phyloP scores from a whole-genome alignment of 257 asterid species.

The Prunella vulgaris region DNA sequence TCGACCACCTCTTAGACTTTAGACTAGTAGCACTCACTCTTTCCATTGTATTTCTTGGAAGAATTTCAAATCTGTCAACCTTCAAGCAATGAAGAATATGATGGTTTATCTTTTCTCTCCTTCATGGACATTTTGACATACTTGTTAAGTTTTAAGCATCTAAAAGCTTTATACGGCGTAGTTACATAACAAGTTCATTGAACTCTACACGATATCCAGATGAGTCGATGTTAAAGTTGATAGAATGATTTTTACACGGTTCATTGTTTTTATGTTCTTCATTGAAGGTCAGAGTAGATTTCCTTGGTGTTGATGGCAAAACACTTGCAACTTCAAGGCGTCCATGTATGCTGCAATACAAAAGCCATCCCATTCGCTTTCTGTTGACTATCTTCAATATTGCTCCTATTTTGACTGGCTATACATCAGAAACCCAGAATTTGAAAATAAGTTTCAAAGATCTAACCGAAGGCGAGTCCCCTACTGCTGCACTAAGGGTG shows the following conservation, averaged over 20 bases:
- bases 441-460: conserved; percentile 48
- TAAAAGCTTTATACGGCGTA: not conserved
- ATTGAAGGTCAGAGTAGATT: conserved; percentile 71
- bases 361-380: conserved; percentile 65
- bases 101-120: not conserved
- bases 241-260: not conserved
- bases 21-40: not conserved
- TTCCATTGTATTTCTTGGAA: not conserved
- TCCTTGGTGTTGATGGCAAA: conserved; percentile 55
- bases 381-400: conserved; percentile 57
- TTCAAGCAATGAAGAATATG: not conserved
- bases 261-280: not conserved
- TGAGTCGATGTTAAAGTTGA: not conserved
- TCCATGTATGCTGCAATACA: conserved; percentile 72
- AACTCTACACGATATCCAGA: not conserved
- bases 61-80: not conserved
- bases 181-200: not conserved
- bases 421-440: conserved; percentile 69
- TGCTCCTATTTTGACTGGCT: conserved; percentile 69
- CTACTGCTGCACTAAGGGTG: conserved; percentile 69
- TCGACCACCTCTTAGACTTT: not conserved
- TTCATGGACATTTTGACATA: not conserved
- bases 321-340: conserved; percentile 52
- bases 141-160: not conserved
- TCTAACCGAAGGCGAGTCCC: conserved; percentile 50